Evolutionary conservation across 2,329 filamentous ascomycete genomes (phyloP), one percentile per base, ranked within the genome.

Genomic region (Xylaria sp.): DNA sequence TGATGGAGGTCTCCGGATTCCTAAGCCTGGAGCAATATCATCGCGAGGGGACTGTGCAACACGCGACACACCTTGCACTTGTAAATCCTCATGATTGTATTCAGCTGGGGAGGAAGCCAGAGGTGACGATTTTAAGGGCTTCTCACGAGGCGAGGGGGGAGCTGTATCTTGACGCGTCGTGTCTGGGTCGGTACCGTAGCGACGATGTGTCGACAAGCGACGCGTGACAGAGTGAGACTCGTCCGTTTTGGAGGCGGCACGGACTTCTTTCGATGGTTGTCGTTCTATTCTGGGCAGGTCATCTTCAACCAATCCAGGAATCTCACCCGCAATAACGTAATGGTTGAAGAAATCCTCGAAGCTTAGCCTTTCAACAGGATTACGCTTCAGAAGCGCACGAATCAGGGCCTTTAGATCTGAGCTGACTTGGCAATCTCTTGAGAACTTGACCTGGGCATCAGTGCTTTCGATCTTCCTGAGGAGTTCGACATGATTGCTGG

Each of bases 401-500:
- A 97, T 92, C 17, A 97, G 76, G 19, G 81, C 79, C 72, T 96
- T 96, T 75, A 97, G 85, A 8, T 89, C 88, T 44, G 86, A 74
- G 61, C 85, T 93, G 55, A 90, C 84, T 44, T 83, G 77, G 26
- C 85, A 82, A 45, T 92, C 89, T 63, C 85, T 84, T 0, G 89
- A 85, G 63, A 97, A 97, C 60, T 82, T 86, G 72, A 97, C 95
- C 58, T 84, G 79, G 69, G 97, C 93, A 59, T 95, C 89, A 17
- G 89, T 87, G 56, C 88, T 88, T 71, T 97, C 93, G 61, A 99
- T 99, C 76, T 90, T 94, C 57, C 91, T 86, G 40, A 97, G 81
- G 34, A 99, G 78, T 70, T 99, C 94, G 39, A 99, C 92, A 68
- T 99, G 94, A 69, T 99, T 97, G 50, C 85, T 86, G 26, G 94